Evolutionary conservation across 176 grass and related monocot genomes (phyloP), one percentile per base, ranked within the genome.

Genomic region (Cocos nucifera): DNA sequence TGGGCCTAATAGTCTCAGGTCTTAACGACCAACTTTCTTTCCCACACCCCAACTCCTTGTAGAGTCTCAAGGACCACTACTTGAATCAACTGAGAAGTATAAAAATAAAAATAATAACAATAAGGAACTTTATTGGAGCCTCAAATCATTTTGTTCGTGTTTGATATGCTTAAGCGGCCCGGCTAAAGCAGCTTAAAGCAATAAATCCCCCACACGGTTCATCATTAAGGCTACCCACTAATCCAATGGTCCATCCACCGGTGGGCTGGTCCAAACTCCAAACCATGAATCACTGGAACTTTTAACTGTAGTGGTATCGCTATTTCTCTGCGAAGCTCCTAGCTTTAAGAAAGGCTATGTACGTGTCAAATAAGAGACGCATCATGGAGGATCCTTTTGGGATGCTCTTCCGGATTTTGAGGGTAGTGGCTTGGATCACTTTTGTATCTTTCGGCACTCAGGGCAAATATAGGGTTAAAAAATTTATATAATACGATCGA

Each of bases 391-490:
- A 80, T 35, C 25, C 55, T 49, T 69, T 56, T 70, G 17, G 83
- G 65, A 66, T 23, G 70, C 57, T 70, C 74, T 66, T 66, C 83
- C 83, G 19, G 74, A 75, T 74, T 82, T 73, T 66, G 15, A 63
- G 83, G 83, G 57, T 56, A 26, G 61, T 75, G 65, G 65, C 69
- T 66, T 58, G 65, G 35, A 70, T 27, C 56, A 54, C 73, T 78
- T 81, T 62, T 22, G 17, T 84, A 79, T 70, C 78, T 86, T 86
- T 86, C 78, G 69, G 83, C 61, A 56, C 70, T 82, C 61, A 81
- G 80, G 74, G 70, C 70, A 75, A 81, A 57, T 78, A 74, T 21
- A 7, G 27, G 18, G 51, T 48, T 74, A 70, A 69, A 75, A 65
- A 67, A 80, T 1, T 14, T 64, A 63, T 86, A 78, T 61, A 62